Base-by-base conservation (phyloP, 768 basidiomycete species). In the Lyophyllum semitale region DNA sequence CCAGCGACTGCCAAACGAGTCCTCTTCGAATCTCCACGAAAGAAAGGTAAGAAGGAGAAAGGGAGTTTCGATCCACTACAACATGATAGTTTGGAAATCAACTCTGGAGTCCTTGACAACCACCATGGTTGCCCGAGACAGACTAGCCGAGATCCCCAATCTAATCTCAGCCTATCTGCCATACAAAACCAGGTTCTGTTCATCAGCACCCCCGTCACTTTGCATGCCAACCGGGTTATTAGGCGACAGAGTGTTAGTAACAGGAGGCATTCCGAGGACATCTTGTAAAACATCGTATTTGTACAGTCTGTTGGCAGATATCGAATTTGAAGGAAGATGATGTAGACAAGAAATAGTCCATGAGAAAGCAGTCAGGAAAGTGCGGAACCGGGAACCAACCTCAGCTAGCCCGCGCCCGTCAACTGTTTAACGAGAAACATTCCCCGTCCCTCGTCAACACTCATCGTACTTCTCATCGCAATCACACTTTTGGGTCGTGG, bases 401-500 rank as follows among this genome's bases (percentile, higher is more conserved):
- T 30, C 11, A n/a, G 11, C 33, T 59, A 61, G 11, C 63, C 63
- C 20, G 69, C 76, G 25, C 89, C 91, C 8, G 91, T 93, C 77
- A 93, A 77, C 67, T 93, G 90, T 63, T 84, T 77, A 43, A 92
- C 88, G 53, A 93, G 72, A 69, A 83, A 88, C 87, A 91, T 81
- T 33, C 84, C 87, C 44, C 86, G 74, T 12, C 85, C 88, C 66
- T 89, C 88, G 59, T 89, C 89, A 26, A 79, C 65, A 53, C 84
- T 85, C 64, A 81, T 84, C 22, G 78, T 66, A 54, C 73, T 79
- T 61, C 89, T 77, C 70, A 87, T 83, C 13, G 88, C 89, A 53
- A 88, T 83, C 23, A 89, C 87, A 63, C 88, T 91, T 77, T 88
- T 91, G 11, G 91, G 91, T 51, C 91, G 73, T 8, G 88, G 83